phyloP scores from a whole-genome alignment of 805 yeast genomes.

The Diddensiella caesifluorescens region DNA sequence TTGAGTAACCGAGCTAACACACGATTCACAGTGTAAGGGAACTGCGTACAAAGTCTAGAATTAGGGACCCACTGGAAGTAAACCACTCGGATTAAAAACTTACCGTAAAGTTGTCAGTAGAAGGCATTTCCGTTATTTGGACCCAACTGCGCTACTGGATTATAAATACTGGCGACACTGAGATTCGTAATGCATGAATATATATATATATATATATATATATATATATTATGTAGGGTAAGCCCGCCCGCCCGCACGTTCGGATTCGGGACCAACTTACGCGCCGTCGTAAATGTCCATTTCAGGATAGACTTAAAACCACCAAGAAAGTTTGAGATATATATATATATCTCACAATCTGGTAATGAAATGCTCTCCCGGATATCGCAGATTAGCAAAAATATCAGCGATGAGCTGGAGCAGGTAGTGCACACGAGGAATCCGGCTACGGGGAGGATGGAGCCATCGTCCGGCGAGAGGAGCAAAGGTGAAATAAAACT shows the following conservation, averaged over 20 bases:
- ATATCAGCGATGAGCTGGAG: conserved; percentile 55
- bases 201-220: too few relatives aligned
- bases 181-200: too few relatives aligned
- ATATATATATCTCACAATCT: too few relatives aligned
- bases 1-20: conserved; percentile 54
- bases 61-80: too few relatives aligned
- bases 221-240: too few relatives aligned
- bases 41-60: conserved; percentile 72
- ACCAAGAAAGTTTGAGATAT: too few relatives aligned
- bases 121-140: conserved; percentile 12
- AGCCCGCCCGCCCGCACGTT: too few relatives aligned
- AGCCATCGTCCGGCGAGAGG: not conserved
- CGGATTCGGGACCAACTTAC: too few relatives aligned
- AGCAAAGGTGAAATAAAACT: conserved; percentile 11
- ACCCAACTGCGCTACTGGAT: too few relatives aligned
- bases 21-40: conserved; percentile 71
- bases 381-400: conserved; percentile 58
- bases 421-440: conserved; percentile 30
- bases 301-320: too few relatives aligned
- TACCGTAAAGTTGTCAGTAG: conserved; percentile 19
- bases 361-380: conserved; percentile 44
- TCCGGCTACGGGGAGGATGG: not conserved
- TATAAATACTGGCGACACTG: too few relatives aligned
- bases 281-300: too few relatives aligned
- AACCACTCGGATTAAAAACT: conserved; percentile 4